phyloP scores from a whole-genome alignment of 2,329 filamentous ascomycete species.

The Periconia sp. region DNA sequence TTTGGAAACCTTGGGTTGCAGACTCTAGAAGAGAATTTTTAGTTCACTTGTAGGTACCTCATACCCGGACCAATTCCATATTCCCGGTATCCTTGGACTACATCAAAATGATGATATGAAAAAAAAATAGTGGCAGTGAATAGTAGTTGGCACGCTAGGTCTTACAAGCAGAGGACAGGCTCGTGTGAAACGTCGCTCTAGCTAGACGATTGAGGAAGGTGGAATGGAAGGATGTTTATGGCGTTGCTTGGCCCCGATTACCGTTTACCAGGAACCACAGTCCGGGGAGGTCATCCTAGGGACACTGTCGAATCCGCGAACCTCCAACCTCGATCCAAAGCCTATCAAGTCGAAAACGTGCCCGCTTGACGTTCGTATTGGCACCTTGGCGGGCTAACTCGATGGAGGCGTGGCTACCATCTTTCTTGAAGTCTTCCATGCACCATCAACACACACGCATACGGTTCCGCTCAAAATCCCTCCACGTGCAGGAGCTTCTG shows the following conservation, averaged over 20 bases:
- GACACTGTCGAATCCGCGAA: background rate
- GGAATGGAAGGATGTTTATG: background rate
- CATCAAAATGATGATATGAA: too few species aligned
- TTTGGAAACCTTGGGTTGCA: too few species aligned
- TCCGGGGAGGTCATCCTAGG: background rate
- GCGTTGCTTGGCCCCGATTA: background rate
- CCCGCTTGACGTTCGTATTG: background rate
- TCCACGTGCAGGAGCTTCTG: conserved; percentile 29
- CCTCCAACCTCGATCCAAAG: background rate
- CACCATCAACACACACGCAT: background rate
- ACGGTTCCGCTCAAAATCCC: background rate
- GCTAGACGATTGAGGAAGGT: background rate
- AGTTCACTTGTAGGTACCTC: too few species aligned
- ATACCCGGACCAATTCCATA: too few species aligned
- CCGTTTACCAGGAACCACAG: background rate
- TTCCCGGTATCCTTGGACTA: too few species aligned
- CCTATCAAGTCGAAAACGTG: background rate
- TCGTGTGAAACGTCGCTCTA: background rate
- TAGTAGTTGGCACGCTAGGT: too few species aligned
- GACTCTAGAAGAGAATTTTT: too few species aligned
- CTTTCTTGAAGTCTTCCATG: background rate
- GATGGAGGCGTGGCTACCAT: background rate
- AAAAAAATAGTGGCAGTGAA: too few species aligned
- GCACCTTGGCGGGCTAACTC: background rate
- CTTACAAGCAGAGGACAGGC: too few species aligned